phyloP scores from a whole-genome alignment of 148 eudicot species.

The Rhododendron simsii region DNA sequence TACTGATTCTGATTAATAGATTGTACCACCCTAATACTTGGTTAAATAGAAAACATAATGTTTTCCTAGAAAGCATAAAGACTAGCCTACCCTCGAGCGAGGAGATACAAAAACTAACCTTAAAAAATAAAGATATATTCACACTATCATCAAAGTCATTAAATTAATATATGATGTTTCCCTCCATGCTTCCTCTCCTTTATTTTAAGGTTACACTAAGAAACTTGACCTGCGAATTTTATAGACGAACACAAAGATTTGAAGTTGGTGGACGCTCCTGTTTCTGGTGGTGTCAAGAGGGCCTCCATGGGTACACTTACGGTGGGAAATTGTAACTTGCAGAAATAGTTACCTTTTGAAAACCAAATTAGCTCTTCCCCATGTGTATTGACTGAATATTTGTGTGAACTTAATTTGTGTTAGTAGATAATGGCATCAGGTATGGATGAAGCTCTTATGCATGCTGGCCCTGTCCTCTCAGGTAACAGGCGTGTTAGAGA shows the following conservation, averaged over 20 bases:
- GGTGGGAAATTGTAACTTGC: slow-evolving; percentile 37
- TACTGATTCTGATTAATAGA: neutral
- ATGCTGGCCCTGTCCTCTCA: slow-evolving; percentile 74
- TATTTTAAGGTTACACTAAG: neutral
- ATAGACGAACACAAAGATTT: slow-evolving; percentile 61
- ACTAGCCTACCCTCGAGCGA: neutral
- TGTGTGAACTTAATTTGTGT: slow-evolving; percentile 11
- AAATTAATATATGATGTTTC: neutral
- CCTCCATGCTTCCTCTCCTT: neutral
- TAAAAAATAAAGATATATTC: neutral
- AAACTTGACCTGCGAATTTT: slow-evolving; percentile 5
- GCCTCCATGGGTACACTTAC: slow-evolving; percentile 89
- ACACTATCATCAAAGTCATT: neutral
- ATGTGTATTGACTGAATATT: neutral
- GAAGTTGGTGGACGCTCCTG: slow-evolving; percentile 96
- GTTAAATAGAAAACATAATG: neutral
- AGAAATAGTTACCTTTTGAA: neutral
- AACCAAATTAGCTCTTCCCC: slow-evolving; percentile 2
- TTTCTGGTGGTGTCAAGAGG: slow-evolving; percentile 94
- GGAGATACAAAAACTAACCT: neutral
- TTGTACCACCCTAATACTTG: neutral
- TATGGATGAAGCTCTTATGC: slow-evolving; percentile 74
- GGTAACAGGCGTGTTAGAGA: slow-evolving; percentile 33
- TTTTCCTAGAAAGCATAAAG: neutral
- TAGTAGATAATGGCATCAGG: slow-evolving; percentile 93